These are phyloP conservation scores for Trametes gibbosa DNA, from an alignment of 768 basidiomycete species.

Conservation along the genomic window DNA sequence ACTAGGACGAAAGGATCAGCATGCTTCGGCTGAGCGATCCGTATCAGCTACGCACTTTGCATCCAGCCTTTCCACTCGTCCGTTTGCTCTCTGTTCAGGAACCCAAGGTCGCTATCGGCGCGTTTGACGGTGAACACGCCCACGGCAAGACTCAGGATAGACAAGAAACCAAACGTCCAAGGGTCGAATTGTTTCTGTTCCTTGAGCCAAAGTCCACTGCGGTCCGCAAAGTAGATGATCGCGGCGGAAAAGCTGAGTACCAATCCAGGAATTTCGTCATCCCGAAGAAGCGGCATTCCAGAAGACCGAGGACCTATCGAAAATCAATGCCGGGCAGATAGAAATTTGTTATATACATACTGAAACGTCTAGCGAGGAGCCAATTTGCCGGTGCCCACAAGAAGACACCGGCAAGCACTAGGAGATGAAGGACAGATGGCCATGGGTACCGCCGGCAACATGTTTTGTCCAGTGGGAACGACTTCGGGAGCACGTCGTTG, in stretches of 20 bases:
- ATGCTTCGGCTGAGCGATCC: not conserved
- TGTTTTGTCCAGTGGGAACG: conserved; percentile 52
- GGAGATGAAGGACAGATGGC: conserved; percentile 53
- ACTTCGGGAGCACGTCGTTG: conserved; percentile 79
- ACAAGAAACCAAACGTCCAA: conserved; percentile 64
- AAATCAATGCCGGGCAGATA: not conserved
- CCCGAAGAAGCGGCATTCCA: conserved; percentile 29
- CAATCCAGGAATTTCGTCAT: conserved; percentile 45
- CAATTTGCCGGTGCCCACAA: conserved; percentile 50
- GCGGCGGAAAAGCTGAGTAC: conserved; percentile 64
- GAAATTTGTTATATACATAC: conserved; percentile 17
- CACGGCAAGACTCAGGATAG: conserved; percentile 45
- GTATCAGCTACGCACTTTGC: conserved; percentile 61
- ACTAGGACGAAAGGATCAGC: conserved; percentile 43
- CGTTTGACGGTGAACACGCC: conserved; percentile 68
- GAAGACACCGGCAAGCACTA: conserved; percentile 48
- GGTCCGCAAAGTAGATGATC: conserved; percentile 77
- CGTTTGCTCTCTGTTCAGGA: conserved; percentile 89
- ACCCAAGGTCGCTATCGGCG: conserved; percentile 80
- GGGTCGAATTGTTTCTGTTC: conserved; percentile 83
- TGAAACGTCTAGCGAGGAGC: conserved; percentile 32
- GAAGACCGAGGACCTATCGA: conserved; percentile 15
- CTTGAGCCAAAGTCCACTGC: conserved; percentile 85
- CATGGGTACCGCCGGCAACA: conserved; percentile 81
- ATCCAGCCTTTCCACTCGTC: conserved; percentile 99